A percentile compares a stretch with the other conserved stretches of the same genome.
Evolutionary conservation across 805 yeast genomes (phyloP).

Genomic region (Barnettozyma wickerhamii): DNA sequence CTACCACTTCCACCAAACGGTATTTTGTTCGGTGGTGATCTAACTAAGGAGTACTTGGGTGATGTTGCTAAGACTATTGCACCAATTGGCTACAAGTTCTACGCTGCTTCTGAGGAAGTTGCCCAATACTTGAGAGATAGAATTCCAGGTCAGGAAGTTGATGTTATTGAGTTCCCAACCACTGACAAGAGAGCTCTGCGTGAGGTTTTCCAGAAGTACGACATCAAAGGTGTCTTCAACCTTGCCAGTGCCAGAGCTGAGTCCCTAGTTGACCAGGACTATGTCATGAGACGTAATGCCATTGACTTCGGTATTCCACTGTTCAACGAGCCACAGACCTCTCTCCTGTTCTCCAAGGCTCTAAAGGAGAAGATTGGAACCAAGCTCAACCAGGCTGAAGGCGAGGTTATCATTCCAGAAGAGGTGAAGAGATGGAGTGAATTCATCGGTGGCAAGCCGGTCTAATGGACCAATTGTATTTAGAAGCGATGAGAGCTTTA

Average conservation of each 20-base stretch:
- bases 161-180: conserved; percentile 84
- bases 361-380: conserved; percentile 64
- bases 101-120: conserved; percentile 70
- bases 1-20: conserved; percentile 91
- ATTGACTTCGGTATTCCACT: conserved; percentile 96
- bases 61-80: conserved; percentile 66
- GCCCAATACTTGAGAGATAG: conserved; percentile 59
- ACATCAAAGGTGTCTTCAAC: conserved; percentile 86
- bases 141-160: conserved; percentile 35
- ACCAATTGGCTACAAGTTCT: conserved; percentile 76
- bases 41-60: conserved; percentile 64
- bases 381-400: conserved; percentile 40
- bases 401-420: conserved; percentile 57
- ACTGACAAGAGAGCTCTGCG: conserved; percentile 90
- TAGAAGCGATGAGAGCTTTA: neutral
- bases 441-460: conserved; percentile 91
- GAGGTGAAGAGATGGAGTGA: conserved; percentile 98
- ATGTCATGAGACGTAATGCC: conserved; percentile 98
- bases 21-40: conserved; percentile 91
- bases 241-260: conserved; percentile 90
- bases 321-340: conserved; percentile 95
- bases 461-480: conserved; percentile 31
- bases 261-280: conserved; percentile 78
- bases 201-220: conserved; percentile 85
- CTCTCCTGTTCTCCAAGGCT: conserved; percentile 79